phyloP scores from a whole-genome alignment of 768 basidiomycete genomes.

The Lactarius hatsudake region DNA sequence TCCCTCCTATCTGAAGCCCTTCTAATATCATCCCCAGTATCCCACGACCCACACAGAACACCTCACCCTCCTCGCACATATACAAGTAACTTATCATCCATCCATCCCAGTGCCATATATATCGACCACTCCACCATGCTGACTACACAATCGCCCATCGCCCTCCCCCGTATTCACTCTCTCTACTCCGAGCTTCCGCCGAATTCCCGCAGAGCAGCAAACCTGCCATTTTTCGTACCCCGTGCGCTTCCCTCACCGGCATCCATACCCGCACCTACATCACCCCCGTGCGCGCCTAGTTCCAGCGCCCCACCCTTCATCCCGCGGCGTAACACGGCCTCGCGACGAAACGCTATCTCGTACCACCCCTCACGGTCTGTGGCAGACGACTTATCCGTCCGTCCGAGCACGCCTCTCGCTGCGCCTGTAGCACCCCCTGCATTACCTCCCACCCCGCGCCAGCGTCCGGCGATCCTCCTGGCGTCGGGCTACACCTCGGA shows the following conservation, averaged over 20 bases:
- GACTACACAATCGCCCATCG: slow-evolving; percentile 21
- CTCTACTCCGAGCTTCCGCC: slow-evolving; percentile 28
- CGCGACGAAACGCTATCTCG: slow-evolving; percentile 25
- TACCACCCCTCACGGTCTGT: slow-evolving; percentile 13
- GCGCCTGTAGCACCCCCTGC: background rate
- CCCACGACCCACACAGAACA: background rate
- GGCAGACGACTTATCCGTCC: slow-evolving; percentile 5
- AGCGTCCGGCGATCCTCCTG: slow-evolving; percentile 17
- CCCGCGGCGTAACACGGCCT: slow-evolving; percentile 12
- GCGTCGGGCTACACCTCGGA: slow-evolving; percentile 11
- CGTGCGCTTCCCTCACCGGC: slow-evolving; percentile 13
- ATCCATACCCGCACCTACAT: background rate
- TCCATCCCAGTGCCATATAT: slow-evolving; percentile 5
- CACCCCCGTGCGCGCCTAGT: background rate
- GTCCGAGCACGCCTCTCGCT: background rate
- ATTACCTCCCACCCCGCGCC: slow-evolving; percentile 10
- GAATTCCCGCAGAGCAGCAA: slow-evolving; percentile 28
- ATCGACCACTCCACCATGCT: slow-evolving; percentile 21
- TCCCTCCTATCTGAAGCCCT: background rate
- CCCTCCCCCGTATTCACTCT: slow-evolving; percentile 23
- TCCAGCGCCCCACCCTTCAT: slow-evolving; percentile 1
- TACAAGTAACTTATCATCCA: slow-evolving; percentile 9
- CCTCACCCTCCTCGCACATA: background rate
- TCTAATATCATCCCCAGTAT: background rate
- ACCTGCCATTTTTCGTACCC: slow-evolving; percentile 25